These are phyloP conservation scores for Pseudomonodictys pantanalensis DNA, from an alignment of 495 filamentous ascomycete species.

Conservation along the genomic window DNA sequence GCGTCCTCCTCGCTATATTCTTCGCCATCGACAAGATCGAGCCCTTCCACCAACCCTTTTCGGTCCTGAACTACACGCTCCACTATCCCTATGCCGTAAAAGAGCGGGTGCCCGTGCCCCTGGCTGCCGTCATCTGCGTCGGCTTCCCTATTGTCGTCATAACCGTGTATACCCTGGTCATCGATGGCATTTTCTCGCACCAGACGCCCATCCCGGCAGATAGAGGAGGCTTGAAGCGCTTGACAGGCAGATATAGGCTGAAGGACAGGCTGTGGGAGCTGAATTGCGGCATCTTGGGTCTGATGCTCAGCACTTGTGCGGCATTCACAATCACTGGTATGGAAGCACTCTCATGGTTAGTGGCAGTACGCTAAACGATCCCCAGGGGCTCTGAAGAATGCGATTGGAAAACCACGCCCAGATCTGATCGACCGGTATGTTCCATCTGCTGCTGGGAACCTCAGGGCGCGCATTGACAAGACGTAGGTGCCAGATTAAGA, in stretches of 20 bases:
- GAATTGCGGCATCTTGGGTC: constrained; percentile 73
- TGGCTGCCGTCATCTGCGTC: constrained; percentile 56
- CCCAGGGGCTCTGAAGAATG: constrained; percentile 70
- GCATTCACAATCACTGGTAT: constrained; percentile 70
- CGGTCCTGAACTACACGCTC: constrained; percentile 58
- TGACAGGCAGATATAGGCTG: constrained; percentile 66
- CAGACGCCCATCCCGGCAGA: constrained; percentile 47
- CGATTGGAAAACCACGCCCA: constrained; percentile 80
- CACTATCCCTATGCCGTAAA: constrained; percentile 71
- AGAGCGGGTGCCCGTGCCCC: constrained; percentile 65
- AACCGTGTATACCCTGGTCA: constrained; percentile 65
- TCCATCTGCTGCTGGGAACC: constrained; percentile 40
- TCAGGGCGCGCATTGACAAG: constrained; percentile 52
- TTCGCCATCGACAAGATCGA: constrained; percentile 54
- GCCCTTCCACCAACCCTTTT: constrained; percentile 59
- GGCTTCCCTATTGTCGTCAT: constrained; percentile 64
- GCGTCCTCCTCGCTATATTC: constrained; percentile 53
- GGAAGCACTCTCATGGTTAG: not conserved
- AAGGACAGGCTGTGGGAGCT: constrained; percentile 74
- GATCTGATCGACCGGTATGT: constrained; percentile 59
- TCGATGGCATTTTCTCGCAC: constrained; percentile 68
- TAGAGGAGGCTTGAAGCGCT: constrained; percentile 42
- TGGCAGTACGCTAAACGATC: not conserved
- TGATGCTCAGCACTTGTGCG: constrained; percentile 62
- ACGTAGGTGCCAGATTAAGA: not conserved